Base-by-base conservation (phyloP, 495 filamentous ascomycete species). In the Tirmania nivea region DNA sequence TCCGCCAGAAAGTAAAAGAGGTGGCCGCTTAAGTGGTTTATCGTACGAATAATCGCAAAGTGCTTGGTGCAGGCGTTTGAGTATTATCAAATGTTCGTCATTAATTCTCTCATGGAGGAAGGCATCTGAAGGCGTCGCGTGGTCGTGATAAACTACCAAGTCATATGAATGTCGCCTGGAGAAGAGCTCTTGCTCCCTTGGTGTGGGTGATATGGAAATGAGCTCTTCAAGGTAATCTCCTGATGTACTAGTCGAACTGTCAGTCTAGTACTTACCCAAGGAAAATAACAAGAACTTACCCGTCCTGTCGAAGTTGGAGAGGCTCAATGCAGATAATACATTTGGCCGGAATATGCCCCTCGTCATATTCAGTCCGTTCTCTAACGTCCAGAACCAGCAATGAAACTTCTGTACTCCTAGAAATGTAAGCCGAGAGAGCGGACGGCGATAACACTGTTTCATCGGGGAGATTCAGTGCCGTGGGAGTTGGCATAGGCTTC, bases 261-360 rank as follows among this genome's bases (percentile, higher is more conserved):
- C 34, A 52, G 54, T n/a, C 8, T 17, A 35, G 53, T 50, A 10
- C 25, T 31, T 31, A 31, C 7, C 25, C 25, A 35, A 17, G 42
- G 19, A 49, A 36, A 36, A 35, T 51, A 55, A 49, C 48, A 11
- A 7, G 48, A 50, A 5, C 48, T 21, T 50, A 56, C 50, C 59
- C 64, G 59, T 56, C 80, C 39, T 76, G 71, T 51, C 81, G 75
- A 54, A 84, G 64, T 12, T 75, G 75, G 39, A 87, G 76, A n/a
- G 89, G 86, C 60, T 99, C 90, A 51, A 96, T 73, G 66, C 89
- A 96, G 47, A 96, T 83, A 35, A 88, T 81, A 9, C 75, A 81
- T 51, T 77, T 75, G 9, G 79, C 78, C 69, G 78, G 79, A 45
- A 99, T 85, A 60, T 99, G 92, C 1, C 90, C 90, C 37, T 75